Conservation (phyloP, 495 filamentous ascomycete species). For the Aspergillus biplanus region DNA sequence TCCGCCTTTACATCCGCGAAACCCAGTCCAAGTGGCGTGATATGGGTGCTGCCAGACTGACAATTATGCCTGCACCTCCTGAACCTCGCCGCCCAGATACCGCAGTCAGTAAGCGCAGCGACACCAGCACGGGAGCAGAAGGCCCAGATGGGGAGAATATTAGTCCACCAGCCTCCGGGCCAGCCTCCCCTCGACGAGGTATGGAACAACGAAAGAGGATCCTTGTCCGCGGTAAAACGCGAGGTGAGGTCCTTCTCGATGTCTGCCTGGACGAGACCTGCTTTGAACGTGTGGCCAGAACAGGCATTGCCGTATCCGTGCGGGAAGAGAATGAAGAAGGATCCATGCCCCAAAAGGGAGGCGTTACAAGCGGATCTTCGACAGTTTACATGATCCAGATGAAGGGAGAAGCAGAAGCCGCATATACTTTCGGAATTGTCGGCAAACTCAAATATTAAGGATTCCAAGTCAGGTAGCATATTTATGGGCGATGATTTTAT, state of each 20-base stretch:
- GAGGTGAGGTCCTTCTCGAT: conserved; percentile 73
- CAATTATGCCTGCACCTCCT: conserved; percentile 72
- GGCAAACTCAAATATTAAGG: conserved; percentile 60
- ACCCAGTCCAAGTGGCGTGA: conserved; percentile 84
- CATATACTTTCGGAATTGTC: conserved; percentile 64
- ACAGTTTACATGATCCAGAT: conserved; percentile 86
- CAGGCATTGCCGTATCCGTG: conserved; percentile 84
- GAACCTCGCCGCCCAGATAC: conserved; percentile 49
- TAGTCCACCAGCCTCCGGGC: conserved; percentile 38
- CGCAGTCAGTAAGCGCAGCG: conserved; percentile 34
- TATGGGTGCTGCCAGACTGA: conserved; percentile 80
- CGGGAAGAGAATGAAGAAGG: conserved; percentile 82
- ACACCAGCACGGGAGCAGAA: conserved; percentile 25
- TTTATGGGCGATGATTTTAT: conserved; percentile 2
- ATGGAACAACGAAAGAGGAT: conserved; percentile 75
- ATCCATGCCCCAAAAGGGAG: conserved; percentile 67
- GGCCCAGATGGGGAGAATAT: conserved; percentile 18
- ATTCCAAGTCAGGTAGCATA: neutral
- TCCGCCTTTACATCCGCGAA: conserved; percentile 79
- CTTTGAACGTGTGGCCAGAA: conserved; percentile 80
- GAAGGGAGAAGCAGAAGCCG: conserved; percentile 64
- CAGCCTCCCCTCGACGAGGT: conserved; percentile 40
- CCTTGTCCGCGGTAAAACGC: conserved; percentile 69
- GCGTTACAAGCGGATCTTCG: conserved; percentile 67
- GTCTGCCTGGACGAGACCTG: conserved; percentile 79